Evolutionary conservation across 2,329 filamentous ascomycete genomes (phyloP).

Genomic region (Myotisia sp.): DNA sequence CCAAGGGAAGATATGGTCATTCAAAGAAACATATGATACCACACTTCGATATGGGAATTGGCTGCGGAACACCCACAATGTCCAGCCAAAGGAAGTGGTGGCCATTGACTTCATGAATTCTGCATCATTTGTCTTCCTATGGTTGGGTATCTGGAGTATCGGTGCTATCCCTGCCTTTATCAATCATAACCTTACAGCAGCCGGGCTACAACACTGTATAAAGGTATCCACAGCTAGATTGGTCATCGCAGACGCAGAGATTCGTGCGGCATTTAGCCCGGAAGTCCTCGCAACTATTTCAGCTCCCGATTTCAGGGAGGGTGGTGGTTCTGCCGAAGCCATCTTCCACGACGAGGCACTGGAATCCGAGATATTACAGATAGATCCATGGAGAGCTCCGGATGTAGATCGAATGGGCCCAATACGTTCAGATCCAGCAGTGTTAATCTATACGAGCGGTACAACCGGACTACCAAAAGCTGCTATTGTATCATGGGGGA

Average conservation of each 20-base stretch:
- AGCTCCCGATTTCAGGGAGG: conserved; percentile 24
- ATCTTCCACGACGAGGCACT: conserved; percentile 47
- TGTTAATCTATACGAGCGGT: conserved; percentile 73
- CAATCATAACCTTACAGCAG: conserved; percentile 68
- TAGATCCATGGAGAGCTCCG: conserved; percentile 42
- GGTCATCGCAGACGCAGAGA: conserved; percentile 55
- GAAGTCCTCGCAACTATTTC: conserved; percentile 30
- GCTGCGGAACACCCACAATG: conserved; percentile 49
- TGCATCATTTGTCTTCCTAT: conserved; percentile 60
- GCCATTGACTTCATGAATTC: conserved; percentile 72
- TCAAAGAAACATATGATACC: conserved; percentile 57
- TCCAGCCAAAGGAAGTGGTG: conserved; percentile 61
- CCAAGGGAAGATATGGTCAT: conserved; percentile 54
- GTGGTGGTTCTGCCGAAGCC: conserved; percentile 40
- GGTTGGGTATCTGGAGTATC: conserved; percentile 67
- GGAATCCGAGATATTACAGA: conserved; percentile 40
- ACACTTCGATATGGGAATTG: conserved; percentile 61
- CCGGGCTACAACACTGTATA: conserved; percentile 60
- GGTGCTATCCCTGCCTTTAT: conserved; percentile 74
- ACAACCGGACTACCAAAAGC: conserved; percentile 75
- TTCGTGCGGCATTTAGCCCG: conserved; percentile 37
- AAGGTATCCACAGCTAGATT: conserved; percentile 51
- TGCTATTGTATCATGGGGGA: conserved; percentile 60
- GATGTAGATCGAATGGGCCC: conserved; percentile 43
- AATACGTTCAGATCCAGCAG: conserved; percentile 44